Conservation (phyloP, 257 asterid species). For the Voacanga thouarsii region DNA sequence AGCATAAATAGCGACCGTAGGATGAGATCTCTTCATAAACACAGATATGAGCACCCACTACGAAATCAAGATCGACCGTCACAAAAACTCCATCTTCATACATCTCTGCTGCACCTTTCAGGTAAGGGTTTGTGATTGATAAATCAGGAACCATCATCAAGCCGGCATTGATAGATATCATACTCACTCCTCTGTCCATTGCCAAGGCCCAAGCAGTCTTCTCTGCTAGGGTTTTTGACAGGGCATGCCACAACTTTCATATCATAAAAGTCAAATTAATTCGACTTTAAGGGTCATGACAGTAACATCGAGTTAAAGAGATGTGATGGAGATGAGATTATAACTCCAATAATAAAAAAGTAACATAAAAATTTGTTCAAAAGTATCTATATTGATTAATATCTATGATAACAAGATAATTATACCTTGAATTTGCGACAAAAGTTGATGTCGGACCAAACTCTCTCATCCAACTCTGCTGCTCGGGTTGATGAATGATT, state of each 20-base stretch:
- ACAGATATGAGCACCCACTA: conserved; percentile 79
- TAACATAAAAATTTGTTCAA: too few species aligned
- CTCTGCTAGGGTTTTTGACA: conserved; percentile 83
- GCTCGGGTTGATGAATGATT: conserved; percentile 14
- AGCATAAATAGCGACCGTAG: conserved; percentile 82
- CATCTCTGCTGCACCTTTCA: conserved; percentile 90
- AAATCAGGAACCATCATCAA: conserved; percentile 57
- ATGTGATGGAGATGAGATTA: too few species aligned
- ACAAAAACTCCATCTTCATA: conserved; percentile 77
- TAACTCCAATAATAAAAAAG: too few species aligned
- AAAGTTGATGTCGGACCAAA: conserved; percentile 77
- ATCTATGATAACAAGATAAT: neutral
- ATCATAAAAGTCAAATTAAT: neutral
- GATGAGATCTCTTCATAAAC: conserved; percentile 79
- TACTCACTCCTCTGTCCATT: conserved; percentile 86
- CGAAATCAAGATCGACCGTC: conserved; percentile 70
- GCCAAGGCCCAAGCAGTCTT: conserved; percentile 94
- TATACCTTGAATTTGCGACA: conserved; percentile 77
- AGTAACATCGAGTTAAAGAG: too few species aligned
- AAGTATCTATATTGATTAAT: too few species aligned
- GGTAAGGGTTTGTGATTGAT: conserved; percentile 68
- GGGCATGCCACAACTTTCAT: conserved; percentile 77
- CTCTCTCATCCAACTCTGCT: conserved; percentile 58
- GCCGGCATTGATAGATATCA: conserved; percentile 80
- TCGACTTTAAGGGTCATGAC: too few species aligned